phyloP scores from a whole-genome alignment of 371 early-diverging fungal species.

The Syncephalastrum sp. region DNA sequence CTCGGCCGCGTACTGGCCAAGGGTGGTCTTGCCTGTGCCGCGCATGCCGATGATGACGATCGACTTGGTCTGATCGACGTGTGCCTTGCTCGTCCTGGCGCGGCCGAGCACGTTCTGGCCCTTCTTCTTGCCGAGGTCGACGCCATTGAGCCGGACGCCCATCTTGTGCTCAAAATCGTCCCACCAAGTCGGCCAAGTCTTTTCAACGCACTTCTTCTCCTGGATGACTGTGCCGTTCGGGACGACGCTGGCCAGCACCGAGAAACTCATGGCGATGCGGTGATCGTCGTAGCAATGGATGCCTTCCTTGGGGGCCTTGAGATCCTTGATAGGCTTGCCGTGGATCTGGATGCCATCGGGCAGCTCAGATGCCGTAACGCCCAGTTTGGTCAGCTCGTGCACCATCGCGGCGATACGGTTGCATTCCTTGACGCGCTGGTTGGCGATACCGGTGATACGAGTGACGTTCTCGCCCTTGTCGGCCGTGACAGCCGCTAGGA shows the following conservation, averaged over 20 bases:
- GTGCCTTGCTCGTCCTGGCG: slow-evolving; percentile 12
- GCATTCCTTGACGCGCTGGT: slow-evolving; percentile 98
- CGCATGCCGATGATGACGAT: slow-evolving; percentile 96
- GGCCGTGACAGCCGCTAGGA: slow-evolving; percentile 86
- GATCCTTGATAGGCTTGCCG: slow-evolving; percentile 60
- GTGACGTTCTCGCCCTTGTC: slow-evolving; percentile 62
- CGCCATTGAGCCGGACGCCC: slow-evolving; percentile 71
- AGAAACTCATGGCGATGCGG: slow-evolving; percentile 96
- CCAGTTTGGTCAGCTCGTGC: slow-evolving; percentile 87
- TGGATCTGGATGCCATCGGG: slow-evolving; percentile 91
- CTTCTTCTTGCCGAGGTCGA: slow-evolving; percentile 61
- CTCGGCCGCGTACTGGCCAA: slow-evolving; percentile 76
- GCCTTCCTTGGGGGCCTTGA: slow-evolving; percentile 63
- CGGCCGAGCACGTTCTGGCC: slow-evolving; percentile 31
- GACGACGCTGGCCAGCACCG: slow-evolving; percentile 78
- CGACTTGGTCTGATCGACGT: slow-evolving; percentile 42
- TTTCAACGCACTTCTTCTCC: slow-evolving; percentile 96
- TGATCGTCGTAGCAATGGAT: slow-evolving; percentile 96
- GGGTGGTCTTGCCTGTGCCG: slow-evolving; percentile 92
- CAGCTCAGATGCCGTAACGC: slow-evolving; percentile 80
- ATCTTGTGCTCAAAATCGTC: slow-evolving; percentile 81
- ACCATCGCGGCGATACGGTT: slow-evolving; percentile 97
- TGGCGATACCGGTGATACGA: slow-evolving; percentile 92
- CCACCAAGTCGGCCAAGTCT: slow-evolving; percentile 99
- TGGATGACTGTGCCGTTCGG: slow-evolving; percentile 75